Evolutionary conservation across 805 yeast species (phyloP).

Genomic region (Starmera dryadoides): DNA sequence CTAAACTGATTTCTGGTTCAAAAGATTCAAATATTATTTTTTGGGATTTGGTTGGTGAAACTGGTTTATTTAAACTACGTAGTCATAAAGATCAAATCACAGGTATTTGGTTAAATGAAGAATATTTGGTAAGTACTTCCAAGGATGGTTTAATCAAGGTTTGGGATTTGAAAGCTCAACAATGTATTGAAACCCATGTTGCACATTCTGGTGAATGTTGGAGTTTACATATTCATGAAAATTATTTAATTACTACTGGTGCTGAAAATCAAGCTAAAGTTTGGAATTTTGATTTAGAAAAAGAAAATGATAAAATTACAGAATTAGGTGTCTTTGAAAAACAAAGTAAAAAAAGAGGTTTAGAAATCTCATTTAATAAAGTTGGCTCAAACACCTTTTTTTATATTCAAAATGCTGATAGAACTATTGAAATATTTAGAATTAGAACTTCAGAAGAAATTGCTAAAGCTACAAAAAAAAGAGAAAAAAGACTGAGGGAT

Average conservation of each 20-base stretch:
- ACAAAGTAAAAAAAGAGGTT: constrained; percentile 68
- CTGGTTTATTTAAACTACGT: constrained; percentile 76
- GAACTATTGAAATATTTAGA: constrained; percentile 74
- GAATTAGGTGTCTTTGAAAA: constrained; percentile 67
- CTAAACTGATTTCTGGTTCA: constrained; percentile 81
- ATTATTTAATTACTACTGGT: constrained; percentile 60
- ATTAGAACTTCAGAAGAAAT: constrained; percentile 72
- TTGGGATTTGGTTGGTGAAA: constrained; percentile 95
- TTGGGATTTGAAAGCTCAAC: constrained; percentile 89
- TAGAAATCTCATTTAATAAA: constrained; percentile 45
- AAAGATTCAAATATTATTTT: constrained; percentile 76
- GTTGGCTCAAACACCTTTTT: constrained; percentile 38
- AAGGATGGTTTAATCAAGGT: constrained; percentile 89
- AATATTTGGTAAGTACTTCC: constrained; percentile 68
- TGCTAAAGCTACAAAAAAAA: constrained; percentile 64
- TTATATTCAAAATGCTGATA: constrained; percentile 71
- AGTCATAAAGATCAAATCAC: constrained; percentile 90
- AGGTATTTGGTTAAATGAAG: constrained; percentile 49
- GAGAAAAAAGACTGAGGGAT: constrained; percentile 71
- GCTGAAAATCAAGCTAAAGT: constrained; percentile 75
- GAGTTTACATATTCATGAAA: constrained; percentile 51
- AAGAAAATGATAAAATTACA: constrained; percentile 42
- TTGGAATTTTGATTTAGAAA: constrained; percentile 63
- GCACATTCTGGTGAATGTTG: constrained; percentile 95
- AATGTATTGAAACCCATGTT: constrained; percentile 89